These are phyloP conservation scores for Fusarium vanettenii DNA, from an alignment of 2,329 filamentous ascomycete genomes.

Conservation along the genomic window DNA sequence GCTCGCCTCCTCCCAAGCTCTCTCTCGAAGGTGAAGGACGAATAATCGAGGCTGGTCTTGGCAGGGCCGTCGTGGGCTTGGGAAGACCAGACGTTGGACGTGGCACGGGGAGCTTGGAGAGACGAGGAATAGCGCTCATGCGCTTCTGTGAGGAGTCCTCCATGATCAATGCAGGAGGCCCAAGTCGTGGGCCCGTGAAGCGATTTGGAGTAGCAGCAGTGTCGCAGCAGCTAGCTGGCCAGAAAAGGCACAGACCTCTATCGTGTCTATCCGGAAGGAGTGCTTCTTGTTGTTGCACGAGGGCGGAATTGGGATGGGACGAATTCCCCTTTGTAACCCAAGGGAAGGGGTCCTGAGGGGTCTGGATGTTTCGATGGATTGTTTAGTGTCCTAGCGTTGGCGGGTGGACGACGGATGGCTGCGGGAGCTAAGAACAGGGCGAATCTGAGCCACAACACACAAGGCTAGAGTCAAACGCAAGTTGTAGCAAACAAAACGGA, in stretches of 20 bases:
- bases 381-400: constrained; percentile 41
- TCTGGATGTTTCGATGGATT: constrained; percentile 15
- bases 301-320: constrained; percentile 4
- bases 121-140: constrained; percentile 50
- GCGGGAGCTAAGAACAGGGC: constrained; percentile 35
- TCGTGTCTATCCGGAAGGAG: constrained; percentile 23
- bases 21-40: constrained; percentile 47
- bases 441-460: not conserved
- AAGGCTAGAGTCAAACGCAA: not conserved
- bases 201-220: not conserved
- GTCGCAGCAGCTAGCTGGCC: not conserved
- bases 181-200: not conserved
- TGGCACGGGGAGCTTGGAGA: constrained; percentile 53
- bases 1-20: constrained; percentile 40
- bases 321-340: constrained; percentile 15
- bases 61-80: constrained; percentile 42
- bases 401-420: constrained; percentile 41
- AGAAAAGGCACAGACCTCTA: constrained; percentile 3
- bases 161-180: constrained; percentile 38
- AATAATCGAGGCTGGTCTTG: constrained; percentile 43
- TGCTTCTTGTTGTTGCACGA: constrained; percentile 5
- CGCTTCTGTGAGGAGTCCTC: constrained; percentile 51
- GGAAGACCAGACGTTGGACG: constrained; percentile 48
- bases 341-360: constrained; percentile 23
- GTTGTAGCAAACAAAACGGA: not conserved